phyloP scores from a whole-genome alignment of 495 filamentous ascomycete species.

The Penicillium crystallinum region DNA sequence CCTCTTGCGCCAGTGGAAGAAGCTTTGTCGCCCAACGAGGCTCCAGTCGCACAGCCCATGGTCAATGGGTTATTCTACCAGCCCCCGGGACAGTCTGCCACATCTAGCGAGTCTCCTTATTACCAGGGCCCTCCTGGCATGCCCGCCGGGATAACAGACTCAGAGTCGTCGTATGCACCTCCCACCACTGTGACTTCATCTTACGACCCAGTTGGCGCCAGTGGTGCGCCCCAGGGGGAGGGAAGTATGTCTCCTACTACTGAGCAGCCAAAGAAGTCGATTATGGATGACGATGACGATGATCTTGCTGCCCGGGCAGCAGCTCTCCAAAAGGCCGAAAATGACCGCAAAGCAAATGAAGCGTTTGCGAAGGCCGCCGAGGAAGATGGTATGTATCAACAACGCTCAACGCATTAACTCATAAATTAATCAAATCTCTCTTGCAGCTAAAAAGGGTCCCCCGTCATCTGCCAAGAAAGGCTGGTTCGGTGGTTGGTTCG shows the following conservation, averaged over 20 bases:
- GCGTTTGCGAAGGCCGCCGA: conserved; percentile 79
- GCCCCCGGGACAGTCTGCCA: conserved; percentile 13
- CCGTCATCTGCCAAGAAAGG: conserved; percentile 57
- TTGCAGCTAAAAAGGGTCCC: conserved; percentile 37
- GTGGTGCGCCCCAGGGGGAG: conserved; percentile 26
- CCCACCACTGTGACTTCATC: background rate
- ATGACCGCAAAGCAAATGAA: conserved; percentile 59
- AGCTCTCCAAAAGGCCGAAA: conserved; percentile 49
- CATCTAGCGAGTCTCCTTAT: conserved; percentile 14
- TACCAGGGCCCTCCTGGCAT: conserved; percentile 25
- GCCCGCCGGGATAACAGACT: conserved; percentile 17
- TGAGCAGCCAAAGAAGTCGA: conserved; percentile 63
- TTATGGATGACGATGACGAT: conserved; percentile 68
- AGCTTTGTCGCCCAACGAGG: conserved; percentile 26
- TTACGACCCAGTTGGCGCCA: conserved; percentile 37
- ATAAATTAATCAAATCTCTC: conserved; percentile 18
- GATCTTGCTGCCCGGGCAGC: conserved; percentile 48
- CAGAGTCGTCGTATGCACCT: conserved; percentile 7
- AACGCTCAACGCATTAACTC: background rate
- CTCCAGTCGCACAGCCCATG: conserved; percentile 17
- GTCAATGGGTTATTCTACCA: conserved; percentile 27
- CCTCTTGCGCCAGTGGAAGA: conserved; percentile 45
- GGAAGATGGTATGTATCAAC: conserved; percentile 60
- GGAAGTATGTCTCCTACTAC: conserved; percentile 37
- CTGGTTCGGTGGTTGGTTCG: conserved; percentile 87